Base-by-base conservation (phyloP, 306 rosid genomes). In the Abrus pulchellus region DNA sequence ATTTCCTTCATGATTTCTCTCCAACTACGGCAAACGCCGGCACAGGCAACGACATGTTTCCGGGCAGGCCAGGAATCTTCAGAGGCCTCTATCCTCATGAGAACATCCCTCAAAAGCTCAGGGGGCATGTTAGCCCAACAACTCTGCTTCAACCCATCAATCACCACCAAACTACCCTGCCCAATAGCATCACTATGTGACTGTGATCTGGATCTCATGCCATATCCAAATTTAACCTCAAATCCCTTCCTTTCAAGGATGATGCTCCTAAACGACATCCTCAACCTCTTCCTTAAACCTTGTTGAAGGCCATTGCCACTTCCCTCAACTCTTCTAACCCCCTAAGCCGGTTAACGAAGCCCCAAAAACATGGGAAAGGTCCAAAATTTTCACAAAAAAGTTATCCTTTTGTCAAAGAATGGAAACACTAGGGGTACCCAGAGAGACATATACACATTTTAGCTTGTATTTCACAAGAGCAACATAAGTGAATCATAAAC, bases 101-200 rank as follows among this genome's bases (percentile, higher is more conserved):
- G 82, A 71, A 95, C 97, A 67, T 95, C 99, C 74, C 98, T 89
- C 83, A 93, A 66, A 71, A 95, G 92, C 96, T 95, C 99, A 7
- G 82, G 93, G 0, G 99, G 99, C 98, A 95, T 91, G 73, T 88
- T 84, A 66, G 94, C 97, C 99, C 99, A 95, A 77, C 94, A 95
- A 84, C 99, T 95, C 88, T 95, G 98, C 81, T 82, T 87, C 93
- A 93, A 89, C 6, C 90, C 94, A 82, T 90, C 91, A 48, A 84
- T 71, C 27, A 80, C 82, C 43, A 80, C 56, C 9, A 83, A 80
- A 76, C 81, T 49, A 43, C 86, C 90, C 81, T 82, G 86, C 29
- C 75, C 92, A 67, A 10, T 30, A 52, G 27, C 59, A 54, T 87
- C 96, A 47, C 94, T 89, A 60, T 90, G 86, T 48, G 99, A 90